A percentile compares a stretch with the other conserved stretches of the same genome.
Conservation (phyloP, 305 asterid species). For the Petunia hybrid region DNA sequence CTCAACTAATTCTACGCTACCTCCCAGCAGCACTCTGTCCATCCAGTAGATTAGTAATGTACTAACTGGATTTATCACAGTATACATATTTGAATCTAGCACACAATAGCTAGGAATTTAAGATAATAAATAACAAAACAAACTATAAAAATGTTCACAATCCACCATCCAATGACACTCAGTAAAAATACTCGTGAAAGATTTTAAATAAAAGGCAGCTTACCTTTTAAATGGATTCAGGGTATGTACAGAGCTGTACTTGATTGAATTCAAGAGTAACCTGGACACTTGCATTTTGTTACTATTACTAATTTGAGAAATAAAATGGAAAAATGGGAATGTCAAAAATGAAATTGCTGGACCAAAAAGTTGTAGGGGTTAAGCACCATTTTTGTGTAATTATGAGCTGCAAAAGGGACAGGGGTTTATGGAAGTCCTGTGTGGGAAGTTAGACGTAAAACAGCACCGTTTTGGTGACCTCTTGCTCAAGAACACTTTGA, state of each 20-base stretch:
- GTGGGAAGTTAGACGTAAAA: background rate
- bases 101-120: background rate
- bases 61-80: background rate
- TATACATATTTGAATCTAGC: background rate
- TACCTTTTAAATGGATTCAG: background rate
- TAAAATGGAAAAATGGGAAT: background rate
- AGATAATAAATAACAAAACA: background rate
- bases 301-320: background rate
- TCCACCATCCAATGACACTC: background rate
- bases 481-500: background rate
- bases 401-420: background rate
- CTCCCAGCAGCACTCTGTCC: too few relatives aligned
- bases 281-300: conserved; percentile 21
- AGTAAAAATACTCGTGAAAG: background rate
- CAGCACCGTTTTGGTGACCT: background rate
- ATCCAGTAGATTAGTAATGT: too few relatives aligned
- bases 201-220: background rate
- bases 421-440: background rate
- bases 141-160: background rate
- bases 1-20: too few relatives aligned
- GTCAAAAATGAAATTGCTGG: background rate
- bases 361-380: background rate
- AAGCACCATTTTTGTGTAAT: background rate
- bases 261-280: conserved; percentile 25
- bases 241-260: background rate